phyloP scores from a whole-genome alignment of 139 green algal species.

The Choricystis sp. region DNA sequence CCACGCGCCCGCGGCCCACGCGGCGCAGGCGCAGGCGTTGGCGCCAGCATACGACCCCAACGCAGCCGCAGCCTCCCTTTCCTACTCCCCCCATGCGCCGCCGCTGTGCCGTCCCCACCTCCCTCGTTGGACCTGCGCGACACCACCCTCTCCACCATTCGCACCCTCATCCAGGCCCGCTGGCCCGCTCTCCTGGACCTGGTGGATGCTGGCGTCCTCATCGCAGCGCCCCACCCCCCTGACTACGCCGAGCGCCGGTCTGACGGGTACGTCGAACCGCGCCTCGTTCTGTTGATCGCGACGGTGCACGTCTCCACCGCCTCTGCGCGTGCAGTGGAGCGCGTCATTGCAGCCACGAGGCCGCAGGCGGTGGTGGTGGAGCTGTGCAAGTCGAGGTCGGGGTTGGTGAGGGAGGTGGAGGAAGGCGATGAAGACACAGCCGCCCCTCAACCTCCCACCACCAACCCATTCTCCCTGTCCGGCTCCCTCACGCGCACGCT shows the following conservation, averaged over 20 bases:
- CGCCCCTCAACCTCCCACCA: too few relatives aligned
- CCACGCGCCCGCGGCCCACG: not conserved
- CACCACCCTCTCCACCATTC: not conserved
- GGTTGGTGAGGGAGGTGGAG: too few relatives aligned
- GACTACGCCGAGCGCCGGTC: constrained; percentile 41
- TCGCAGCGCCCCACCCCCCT: constrained; percentile 30
- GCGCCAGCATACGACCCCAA: not conserved
- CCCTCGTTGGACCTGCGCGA: not conserved
- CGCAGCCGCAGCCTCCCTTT: not conserved
- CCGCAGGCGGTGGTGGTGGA: constrained; percentile 61
- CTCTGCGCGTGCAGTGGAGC: constrained; percentile 32
- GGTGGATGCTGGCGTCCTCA: constrained; percentile 32
- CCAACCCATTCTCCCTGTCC: constrained; percentile 32
- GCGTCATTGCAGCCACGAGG: constrained; percentile 33
- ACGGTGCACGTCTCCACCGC: constrained; percentile 46
- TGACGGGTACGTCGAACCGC: constrained; percentile 62
- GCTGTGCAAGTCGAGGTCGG: constrained; percentile 42
- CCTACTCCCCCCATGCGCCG: too few relatives aligned
- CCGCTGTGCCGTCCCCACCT: too few relatives aligned
- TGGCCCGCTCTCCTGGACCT: not conserved
- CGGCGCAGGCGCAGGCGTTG: not conserved
- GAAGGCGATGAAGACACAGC: not conserved
- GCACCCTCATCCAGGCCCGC: not conserved
- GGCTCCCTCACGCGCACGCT: constrained; percentile 27
- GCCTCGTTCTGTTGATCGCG: constrained; percentile 46